phyloP scores from a whole-genome alignment of 768 basidiomycete species.

The Suillus bovinus region DNA sequence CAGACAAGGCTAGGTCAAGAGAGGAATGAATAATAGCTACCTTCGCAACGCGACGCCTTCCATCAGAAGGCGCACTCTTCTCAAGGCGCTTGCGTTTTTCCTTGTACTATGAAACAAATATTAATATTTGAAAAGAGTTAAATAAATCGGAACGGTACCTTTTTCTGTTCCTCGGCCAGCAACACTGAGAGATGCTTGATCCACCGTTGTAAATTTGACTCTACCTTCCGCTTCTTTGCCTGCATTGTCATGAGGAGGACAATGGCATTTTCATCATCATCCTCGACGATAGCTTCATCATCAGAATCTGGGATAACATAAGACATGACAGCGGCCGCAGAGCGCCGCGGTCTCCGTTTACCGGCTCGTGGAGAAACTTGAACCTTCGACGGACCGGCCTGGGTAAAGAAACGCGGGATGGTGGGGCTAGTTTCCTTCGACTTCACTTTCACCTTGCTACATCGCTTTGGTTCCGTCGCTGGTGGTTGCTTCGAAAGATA shows the following conservation, averaged over 20 bases:
- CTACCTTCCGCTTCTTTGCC: conserved; percentile 39
- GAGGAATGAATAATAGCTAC: conserved; percentile 35
- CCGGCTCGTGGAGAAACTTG: conserved; percentile 25
- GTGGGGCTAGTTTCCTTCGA: conserved; percentile 37
- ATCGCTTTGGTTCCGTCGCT: conserved; percentile 23
- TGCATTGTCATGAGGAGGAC: conserved; percentile 30
- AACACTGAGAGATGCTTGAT: conserved; percentile 63
- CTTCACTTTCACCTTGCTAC: conserved; percentile 27
- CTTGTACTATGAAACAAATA: conserved; percentile 46
- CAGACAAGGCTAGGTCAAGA: conserved; percentile 6
- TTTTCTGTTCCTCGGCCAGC: conserved; percentile 66
- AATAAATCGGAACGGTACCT: conserved; percentile 42
- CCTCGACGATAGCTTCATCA: conserved; percentile 55
- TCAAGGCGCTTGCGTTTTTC: conserved; percentile 61
- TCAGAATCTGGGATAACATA: conserved; percentile 73
- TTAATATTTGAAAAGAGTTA: conserved; percentile 2
- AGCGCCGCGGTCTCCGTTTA: conserved; percentile 61
- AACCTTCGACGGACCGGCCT: conserved; percentile 18
- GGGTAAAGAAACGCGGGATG: conserved; percentile 25
- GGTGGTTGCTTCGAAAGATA: conserved; percentile 47
- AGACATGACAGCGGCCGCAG: conserved; percentile 51
- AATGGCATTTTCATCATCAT: conserved; percentile 37
- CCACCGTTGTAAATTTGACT: conserved; percentile 61
- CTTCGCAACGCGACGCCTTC: conserved; percentile 57
- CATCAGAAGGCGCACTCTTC: conserved; percentile 40